These are phyloP conservation scores for Terfezia claveryi DNA, from an alignment of 495 filamentous ascomycete species.

Conservation along the genomic window DNA sequence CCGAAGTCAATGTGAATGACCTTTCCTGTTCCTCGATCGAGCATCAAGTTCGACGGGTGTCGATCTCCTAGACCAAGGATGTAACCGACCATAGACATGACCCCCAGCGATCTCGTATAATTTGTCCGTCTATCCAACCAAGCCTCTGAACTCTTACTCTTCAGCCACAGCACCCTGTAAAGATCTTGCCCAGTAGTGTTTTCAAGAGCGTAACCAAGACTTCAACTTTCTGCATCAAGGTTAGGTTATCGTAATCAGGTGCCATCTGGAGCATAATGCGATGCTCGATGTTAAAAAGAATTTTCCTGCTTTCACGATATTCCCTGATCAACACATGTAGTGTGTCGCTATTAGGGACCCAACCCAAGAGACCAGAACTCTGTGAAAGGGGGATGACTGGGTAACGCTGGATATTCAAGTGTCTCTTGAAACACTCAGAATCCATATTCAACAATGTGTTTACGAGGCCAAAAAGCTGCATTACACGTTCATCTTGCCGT, in stretches of 20 bases:
- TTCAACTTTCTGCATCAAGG: conserved; percentile 98
- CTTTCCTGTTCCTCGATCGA: conserved; percentile 84
- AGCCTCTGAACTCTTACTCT: conserved; percentile 91
- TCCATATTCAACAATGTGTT: conserved; percentile 87
- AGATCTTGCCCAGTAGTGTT: conserved; percentile 97
- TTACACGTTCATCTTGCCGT: conserved; percentile 92
- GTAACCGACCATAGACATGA: conserved; percentile 99
- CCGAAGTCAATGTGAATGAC: conserved; percentile 98
- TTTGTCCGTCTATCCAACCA: conserved; percentile 95
- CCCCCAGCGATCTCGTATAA: conserved; percentile 87
- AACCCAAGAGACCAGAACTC: conserved; percentile 80
- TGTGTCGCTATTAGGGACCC: conserved; percentile 97
- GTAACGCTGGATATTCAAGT: conserved; percentile 86
- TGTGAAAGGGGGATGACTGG: conserved; percentile 89
- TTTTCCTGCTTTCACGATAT: conserved; percentile 89
- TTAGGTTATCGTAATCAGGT: conserved; percentile 92
- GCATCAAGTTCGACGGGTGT: conserved; percentile 91
- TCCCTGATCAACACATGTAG: conserved; percentile 89
- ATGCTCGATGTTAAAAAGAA: conserved; percentile 95
- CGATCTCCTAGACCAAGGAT: conserved; percentile 91
- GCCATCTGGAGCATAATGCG: conserved; percentile 99
- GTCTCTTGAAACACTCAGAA: conserved; percentile 85
- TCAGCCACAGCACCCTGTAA: conserved; percentile 93
- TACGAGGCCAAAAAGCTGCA: conserved; percentile 92
- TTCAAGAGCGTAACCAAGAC: conserved; percentile 93